These are phyloP conservation scores for Tephrocybe sp. DNA, from an alignment of 768 basidiomycete species.

Conservation along the genomic window DNA sequence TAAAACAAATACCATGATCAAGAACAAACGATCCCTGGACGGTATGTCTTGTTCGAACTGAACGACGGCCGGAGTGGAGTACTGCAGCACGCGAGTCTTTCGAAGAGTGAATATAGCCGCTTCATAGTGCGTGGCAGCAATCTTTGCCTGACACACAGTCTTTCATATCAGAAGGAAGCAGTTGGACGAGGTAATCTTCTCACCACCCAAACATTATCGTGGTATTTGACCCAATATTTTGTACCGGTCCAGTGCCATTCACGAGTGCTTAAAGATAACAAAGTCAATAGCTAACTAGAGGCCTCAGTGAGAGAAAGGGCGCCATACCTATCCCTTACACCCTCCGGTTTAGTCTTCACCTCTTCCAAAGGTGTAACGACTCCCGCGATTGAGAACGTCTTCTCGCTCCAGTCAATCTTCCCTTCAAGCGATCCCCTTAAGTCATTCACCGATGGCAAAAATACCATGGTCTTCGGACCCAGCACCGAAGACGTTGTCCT, in stretches of 20 bases:
- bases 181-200: background rate
- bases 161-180: too few species aligned
- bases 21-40: background rate
- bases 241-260: constrained; percentile 4
- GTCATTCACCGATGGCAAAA: background rate
- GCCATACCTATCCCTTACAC: background rate
- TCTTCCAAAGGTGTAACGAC: background rate
- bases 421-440: background rate
- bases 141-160: background rate
- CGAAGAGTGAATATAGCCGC: background rate
- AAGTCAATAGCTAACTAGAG: background rate
- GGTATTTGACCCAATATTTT: constrained; percentile 2
- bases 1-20: background rate
- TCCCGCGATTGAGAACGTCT: background rate
- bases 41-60: background rate
- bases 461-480: background rate
- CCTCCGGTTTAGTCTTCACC: background rate
- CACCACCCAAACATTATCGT: background rate
- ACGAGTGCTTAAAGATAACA: background rate
- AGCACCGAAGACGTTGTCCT: background rate
- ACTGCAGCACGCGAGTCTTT: background rate
- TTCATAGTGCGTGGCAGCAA: background rate
- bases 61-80: background rate
- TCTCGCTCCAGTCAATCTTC: background rate
- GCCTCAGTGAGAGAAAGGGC: too few species aligned